Evolutionary conservation across 2,329 filamentous ascomycete species (phyloP).

Genomic region (Ophiobolus disseminans): DNA sequence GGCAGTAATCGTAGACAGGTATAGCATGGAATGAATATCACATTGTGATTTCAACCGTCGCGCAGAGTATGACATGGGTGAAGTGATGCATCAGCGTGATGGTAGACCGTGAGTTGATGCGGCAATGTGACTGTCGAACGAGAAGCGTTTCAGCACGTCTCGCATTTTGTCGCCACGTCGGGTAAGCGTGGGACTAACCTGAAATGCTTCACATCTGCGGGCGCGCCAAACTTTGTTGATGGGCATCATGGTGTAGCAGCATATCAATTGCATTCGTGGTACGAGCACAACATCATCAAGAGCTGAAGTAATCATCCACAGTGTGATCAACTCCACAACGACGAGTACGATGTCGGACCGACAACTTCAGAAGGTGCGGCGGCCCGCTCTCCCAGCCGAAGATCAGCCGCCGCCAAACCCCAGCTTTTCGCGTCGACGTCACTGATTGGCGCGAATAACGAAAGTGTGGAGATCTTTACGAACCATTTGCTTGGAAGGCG

Average conservation of each 20-base stretch:
- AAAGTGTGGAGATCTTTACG: slow-evolving; percentile 7
- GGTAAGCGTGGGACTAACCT: slow-evolving; percentile 5
- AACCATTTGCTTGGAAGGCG: no score
- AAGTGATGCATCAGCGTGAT: background rate
- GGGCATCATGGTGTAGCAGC: background rate
- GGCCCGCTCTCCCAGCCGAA: slow-evolving; percentile 12
- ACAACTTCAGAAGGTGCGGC: slow-evolving; percentile 1
- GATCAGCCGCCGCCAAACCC: slow-evolving; percentile 9
- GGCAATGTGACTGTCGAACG: slow-evolving; percentile 3
- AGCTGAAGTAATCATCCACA: background rate
- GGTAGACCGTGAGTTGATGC: background rate
- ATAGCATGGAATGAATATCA: slow-evolving; percentile 24
- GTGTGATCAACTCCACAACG: background rate
- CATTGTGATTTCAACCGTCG: slow-evolving; percentile 5
- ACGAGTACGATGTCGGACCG: slow-evolving; percentile 14
- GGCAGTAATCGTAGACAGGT: slow-evolving; percentile 15
- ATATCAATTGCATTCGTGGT: background rate
- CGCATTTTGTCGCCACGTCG: slow-evolving; percentile 19
- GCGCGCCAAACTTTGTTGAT: background rate
- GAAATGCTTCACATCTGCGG: background rate
- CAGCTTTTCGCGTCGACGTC: slow-evolving; percentile 1
- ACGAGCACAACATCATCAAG: background rate
- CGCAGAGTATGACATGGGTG: background rate
- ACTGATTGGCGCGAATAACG: slow-evolving; percentile 5
- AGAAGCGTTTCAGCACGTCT: slow-evolving; percentile 12